A percentile compares a stretch with the other conserved stretches of the same genome.
phyloP scores from a whole-genome alignment of 768 basidiomycete genomes.

The Gymnopilus junonius region DNA sequence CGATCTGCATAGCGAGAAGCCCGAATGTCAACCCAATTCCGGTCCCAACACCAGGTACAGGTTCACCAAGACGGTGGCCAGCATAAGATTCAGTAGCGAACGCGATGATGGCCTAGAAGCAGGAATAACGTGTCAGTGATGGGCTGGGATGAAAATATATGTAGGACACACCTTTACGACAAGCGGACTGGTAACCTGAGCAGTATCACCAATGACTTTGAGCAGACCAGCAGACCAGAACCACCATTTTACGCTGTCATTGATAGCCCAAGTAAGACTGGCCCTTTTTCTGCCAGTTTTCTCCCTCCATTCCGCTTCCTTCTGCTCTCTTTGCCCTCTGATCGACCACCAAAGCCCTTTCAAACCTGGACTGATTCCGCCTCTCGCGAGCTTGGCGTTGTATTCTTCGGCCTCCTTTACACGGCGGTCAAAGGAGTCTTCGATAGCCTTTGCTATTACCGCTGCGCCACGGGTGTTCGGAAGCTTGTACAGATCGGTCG shows the following conservation, averaged over 20 bases:
- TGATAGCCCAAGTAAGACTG: conserved; percentile 71
- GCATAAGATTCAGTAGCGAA: conserved; percentile 69
- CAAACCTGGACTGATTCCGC: conserved; percentile 62
- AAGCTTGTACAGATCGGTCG: conserved; percentile 81
- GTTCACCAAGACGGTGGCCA: conserved; percentile 43
- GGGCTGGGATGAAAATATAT: neutral
- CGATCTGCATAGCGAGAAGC: conserved; percentile 69
- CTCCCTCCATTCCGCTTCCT: conserved; percentile 69
- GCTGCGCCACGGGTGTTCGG: conserved; percentile 63
- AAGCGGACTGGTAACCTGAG: conserved; percentile 76
- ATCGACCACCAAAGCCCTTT: conserved; percentile 65
- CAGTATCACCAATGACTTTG: conserved; percentile 67
- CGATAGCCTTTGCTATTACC: conserved; percentile 64
- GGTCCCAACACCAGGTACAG: conserved; percentile 45
- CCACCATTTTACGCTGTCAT: conserved; percentile 77
- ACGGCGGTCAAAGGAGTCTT: conserved; percentile 65
- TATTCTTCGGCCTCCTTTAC: conserved; percentile 63
- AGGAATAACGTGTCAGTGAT: neutral
- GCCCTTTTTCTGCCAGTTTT: conserved; percentile 63
- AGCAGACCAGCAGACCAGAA: conserved; percentile 75
- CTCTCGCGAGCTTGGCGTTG: conserved; percentile 69
- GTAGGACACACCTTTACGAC: conserved; percentile 70
- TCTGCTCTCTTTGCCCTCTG: conserved; percentile 51
- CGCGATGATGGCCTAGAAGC: conserved; percentile 62
- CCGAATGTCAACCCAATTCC: conserved; percentile 80